A percentile compares a stretch with the other conserved stretches of the same genome.
Conservation (phyloP, 176 grass and related monocot genomes). For the Phoenix roebelenii region DNA sequence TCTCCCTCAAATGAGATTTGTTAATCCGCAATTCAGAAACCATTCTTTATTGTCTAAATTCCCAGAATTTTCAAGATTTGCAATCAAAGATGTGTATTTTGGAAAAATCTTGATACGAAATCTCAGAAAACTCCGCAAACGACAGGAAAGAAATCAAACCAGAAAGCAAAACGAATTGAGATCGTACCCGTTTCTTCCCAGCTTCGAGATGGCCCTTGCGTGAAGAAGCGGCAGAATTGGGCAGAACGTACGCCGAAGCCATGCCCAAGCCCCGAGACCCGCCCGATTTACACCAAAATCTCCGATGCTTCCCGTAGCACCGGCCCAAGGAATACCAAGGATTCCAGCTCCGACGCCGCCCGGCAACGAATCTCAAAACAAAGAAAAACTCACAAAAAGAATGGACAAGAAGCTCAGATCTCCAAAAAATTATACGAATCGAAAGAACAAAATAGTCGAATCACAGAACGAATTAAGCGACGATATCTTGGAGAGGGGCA, state of each 20-base stretch:
- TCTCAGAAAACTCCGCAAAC: not conserved
- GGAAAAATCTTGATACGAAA: not conserved
- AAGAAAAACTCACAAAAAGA: too few relatives aligned
- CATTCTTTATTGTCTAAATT: not conserved
- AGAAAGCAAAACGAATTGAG: constrained; percentile 6
- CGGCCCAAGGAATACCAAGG: constrained; percentile 16
- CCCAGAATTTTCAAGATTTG: not conserved
- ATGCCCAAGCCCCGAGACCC: constrained; percentile 14
- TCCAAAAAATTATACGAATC: too few relatives aligned
- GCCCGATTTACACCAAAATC: not conserved
- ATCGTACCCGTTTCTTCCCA: constrained; percentile 83
- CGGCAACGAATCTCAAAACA: too few relatives aligned
- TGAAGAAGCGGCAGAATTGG: constrained; percentile 29
- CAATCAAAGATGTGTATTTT: not conserved
- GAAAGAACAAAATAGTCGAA: too few relatives aligned
- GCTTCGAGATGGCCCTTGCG: constrained; percentile 78
- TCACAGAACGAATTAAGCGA: too few relatives aligned
- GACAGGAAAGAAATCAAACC: not conserved
- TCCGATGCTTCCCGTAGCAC: constrained; percentile 10
- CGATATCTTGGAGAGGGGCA: constrained; percentile 23
- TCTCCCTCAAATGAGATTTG: too few relatives aligned
- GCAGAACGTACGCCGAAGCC: constrained; percentile 65
- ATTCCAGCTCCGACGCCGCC: constrained; percentile 11
- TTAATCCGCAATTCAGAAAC: not conserved
- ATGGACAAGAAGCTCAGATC: too few relatives aligned